Evolutionary conservation across 331 rosid species (phyloP).

Genomic region (Ulmus americana): DNA sequence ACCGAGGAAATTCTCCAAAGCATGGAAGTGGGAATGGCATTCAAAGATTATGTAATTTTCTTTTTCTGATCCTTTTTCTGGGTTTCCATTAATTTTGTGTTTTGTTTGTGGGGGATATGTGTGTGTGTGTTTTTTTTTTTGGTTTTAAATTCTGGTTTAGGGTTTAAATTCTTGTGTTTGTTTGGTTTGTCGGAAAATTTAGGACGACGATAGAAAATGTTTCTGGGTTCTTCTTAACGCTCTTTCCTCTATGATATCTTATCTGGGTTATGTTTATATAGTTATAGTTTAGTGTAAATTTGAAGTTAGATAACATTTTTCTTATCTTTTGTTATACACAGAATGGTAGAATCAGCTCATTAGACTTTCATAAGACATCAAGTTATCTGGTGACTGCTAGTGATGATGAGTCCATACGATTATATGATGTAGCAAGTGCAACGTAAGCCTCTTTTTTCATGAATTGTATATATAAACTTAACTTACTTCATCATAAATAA

Average conservation of each 20-base stretch:
- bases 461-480: neutral
- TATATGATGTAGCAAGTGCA: slow-evolving; percentile 74
- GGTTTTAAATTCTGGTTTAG: neutral
- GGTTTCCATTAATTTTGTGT: neutral
- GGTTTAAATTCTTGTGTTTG: neutral
- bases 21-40: slow-evolving; percentile 97
- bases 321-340: slow-evolving; percentile 18
- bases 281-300: neutral
- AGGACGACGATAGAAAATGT: neutral
- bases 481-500: neutral
- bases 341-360: slow-evolving; percentile 80
- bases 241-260: neutral
- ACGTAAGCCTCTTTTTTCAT: slow-evolving; percentile 37
- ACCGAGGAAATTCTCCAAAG: slow-evolving; percentile 89
- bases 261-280: neutral
- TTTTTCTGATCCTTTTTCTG: neutral
- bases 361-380: slow-evolving; percentile 83
- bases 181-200: neutral
- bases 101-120: neutral
- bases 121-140: too few relatives aligned
- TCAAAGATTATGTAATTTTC: slow-evolving; percentile 66
- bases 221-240: neutral
- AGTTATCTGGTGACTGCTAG: slow-evolving; percentile 88
- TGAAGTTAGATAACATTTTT: neutral
- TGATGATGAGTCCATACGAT: slow-evolving; percentile 87